phyloP scores from a whole-genome alignment of 148 eudicot genomes.

The Suaeda aralocaspica region DNA sequence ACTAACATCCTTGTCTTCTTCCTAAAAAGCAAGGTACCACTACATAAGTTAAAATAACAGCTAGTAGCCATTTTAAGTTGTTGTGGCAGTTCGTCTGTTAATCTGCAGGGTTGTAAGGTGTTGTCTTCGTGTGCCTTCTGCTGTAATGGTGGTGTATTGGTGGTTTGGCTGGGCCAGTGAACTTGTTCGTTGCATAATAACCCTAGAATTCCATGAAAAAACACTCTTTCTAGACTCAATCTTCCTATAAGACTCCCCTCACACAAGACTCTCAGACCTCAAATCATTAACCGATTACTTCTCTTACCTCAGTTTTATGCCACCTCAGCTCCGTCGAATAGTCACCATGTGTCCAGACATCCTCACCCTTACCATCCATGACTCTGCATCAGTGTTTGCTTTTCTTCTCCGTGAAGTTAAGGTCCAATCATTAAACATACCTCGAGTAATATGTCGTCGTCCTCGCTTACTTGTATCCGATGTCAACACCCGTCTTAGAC shows the following conservation, averaged over 20 bases:
- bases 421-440: conserved; percentile 41
- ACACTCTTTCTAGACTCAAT: conserved; percentile 68
- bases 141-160: no score
- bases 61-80: no score
- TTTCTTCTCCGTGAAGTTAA: conserved; percentile 80
- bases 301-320: conserved; percentile 42
- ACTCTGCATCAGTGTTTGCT: conserved; percentile 46
- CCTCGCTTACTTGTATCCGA: conserved; percentile 57
- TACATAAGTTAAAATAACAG: no score
- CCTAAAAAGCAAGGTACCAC: no score
- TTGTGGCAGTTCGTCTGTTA: no score
- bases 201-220: conserved; percentile 47
- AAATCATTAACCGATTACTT: conserved; percentile 39
- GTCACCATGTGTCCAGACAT: conserved; percentile 62
- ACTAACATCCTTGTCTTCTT: no score
- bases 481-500: conserved; percentile 60
- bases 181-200: no score
- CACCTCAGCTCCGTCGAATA: conserved; percentile 51
- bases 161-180: no score
- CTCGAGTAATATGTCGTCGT: conserved; percentile 61
- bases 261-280: conserved; percentile 43
- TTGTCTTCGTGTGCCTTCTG: no score
- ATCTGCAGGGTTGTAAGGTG: no score
- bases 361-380: conserved; percentile 32
- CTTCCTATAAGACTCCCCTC: conserved; percentile 64